A percentile compares a stretch with the other conserved stretches of the same genome.
phyloP scores from a whole-genome alignment of 2,329 filamentous ascomycete species.

The Ophiocordyceps australis region DNA sequence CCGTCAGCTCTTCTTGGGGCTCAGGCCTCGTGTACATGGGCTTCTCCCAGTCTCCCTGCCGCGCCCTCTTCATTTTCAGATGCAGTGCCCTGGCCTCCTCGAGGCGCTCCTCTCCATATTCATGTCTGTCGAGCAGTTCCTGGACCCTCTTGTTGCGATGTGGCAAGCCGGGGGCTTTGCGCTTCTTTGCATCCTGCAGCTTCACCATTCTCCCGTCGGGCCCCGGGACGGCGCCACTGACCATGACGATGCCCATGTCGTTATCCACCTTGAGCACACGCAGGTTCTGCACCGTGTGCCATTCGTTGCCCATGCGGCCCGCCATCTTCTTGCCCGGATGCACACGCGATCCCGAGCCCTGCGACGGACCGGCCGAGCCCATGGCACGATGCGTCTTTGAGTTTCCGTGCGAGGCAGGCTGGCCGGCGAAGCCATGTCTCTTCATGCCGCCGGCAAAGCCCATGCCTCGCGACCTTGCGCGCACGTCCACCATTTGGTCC shows the following conservation, averaged over 20 bases:
- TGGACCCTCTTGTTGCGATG: constrained; percentile 26
- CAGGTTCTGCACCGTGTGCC: constrained; percentile 80
- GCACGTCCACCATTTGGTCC: constrained; percentile 80
- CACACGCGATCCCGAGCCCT: constrained; percentile 84
- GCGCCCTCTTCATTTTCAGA: constrained; percentile 32
- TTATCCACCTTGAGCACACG: constrained; percentile 77
- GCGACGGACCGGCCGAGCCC: constrained; percentile 75
- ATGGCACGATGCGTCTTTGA: constrained; percentile 86
- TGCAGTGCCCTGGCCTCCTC: constrained; percentile 30
- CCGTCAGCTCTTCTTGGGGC: no score
- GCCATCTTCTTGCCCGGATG: constrained; percentile 96
- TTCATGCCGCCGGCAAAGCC: constrained; percentile 98
- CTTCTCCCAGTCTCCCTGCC: no score
- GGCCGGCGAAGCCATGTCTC: constrained; percentile 74
- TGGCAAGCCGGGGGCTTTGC: constrained; percentile 35
- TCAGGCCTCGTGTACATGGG: no score
- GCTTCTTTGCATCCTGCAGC: constrained; percentile 83
- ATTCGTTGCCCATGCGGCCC: constrained; percentile 82
- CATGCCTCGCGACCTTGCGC: constrained; percentile 65
- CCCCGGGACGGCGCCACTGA: constrained; percentile 73
- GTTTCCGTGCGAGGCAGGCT: constrained; percentile 87
- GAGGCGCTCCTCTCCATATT: constrained; percentile 24
- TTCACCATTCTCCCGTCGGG: constrained; percentile 74
- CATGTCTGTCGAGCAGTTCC: constrained; percentile 26
- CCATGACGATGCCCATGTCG: constrained; percentile 71